Percentiles rank a stretch among this genome's conserved stretches.
Conservation (phyloP, 257 asterid species). For the Echium plantagineum region DNA sequence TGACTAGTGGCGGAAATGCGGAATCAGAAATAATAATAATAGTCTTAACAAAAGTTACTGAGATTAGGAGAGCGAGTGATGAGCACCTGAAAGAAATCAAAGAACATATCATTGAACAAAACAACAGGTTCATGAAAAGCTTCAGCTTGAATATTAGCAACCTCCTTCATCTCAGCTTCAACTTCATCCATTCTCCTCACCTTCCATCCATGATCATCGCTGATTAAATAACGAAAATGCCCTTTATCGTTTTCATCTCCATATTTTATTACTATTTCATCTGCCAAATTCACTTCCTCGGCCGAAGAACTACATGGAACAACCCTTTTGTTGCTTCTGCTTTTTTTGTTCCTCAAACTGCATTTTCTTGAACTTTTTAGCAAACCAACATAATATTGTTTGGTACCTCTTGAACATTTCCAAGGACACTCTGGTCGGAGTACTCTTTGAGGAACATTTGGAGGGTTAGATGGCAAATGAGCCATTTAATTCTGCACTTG, state of each 20-base stretch:
- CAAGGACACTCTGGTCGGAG: slow-evolving; percentile 12
- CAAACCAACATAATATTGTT: background rate
- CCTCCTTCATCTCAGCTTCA: slow-evolving; percentile 54
- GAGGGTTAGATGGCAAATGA: slow-evolving; percentile 28
- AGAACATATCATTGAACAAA: slow-evolving; percentile 47
- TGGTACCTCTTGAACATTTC: slow-evolving; percentile 15
- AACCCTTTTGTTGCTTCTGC: slow-evolving; percentile 24
- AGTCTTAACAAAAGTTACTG: too few species aligned
- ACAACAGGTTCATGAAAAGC: slow-evolving; percentile 70
- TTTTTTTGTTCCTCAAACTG: slow-evolving; percentile 8
- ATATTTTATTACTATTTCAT: slow-evolving; percentile 2
- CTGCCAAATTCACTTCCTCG: slow-evolving; percentile 13
- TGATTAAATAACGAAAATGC: slow-evolving; percentile 22
- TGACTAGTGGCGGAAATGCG: too few species aligned
- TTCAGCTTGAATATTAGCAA: slow-evolving; percentile 77
- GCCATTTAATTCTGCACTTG: slow-evolving; percentile 27
- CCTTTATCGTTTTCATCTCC: slow-evolving; percentile 7
- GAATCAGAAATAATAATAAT: too few species aligned
- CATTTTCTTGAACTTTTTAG: slow-evolving; percentile 3
- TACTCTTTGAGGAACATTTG: slow-evolving; percentile 15
- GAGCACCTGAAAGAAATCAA: slow-evolving; percentile 63
- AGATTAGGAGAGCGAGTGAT: background rate
- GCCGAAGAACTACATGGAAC: slow-evolving; percentile 21
- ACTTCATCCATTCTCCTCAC: slow-evolving; percentile 61
- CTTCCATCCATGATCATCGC: slow-evolving; percentile 40